phyloP scores from a whole-genome alignment of 228 moss, liverwort and hornwort species.

The Sphagnum fallax region DNA sequence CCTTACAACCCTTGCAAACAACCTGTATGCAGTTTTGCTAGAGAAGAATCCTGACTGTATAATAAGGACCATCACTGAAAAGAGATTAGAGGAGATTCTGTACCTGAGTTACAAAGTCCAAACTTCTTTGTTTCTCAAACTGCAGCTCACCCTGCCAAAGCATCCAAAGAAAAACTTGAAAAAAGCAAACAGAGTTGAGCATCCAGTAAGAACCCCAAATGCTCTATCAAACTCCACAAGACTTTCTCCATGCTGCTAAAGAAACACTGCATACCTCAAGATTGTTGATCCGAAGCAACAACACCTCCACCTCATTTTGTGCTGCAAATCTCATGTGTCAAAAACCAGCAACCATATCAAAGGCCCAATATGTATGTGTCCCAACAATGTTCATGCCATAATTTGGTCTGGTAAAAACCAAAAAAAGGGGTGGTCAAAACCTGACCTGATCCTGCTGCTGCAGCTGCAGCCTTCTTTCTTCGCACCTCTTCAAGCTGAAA shows the following conservation, averaged over 20 bases:
- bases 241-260: neutral
- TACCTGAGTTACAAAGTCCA: neutral
- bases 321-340: slow-evolving; percentile 24
- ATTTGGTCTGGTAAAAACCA: neutral
- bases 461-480: slow-evolving; percentile 56
- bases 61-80: too few species aligned
- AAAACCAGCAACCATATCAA: neutral
- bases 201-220: neutral
- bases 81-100: neutral
- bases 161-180: neutral
- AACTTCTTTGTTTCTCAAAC: neutral
- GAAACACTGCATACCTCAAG: slow-evolving; percentile 21
- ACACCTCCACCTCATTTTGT: slow-evolving; percentile 47
- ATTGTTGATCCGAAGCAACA: slow-evolving; percentile 36
- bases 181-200: neutral
- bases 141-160: neutral
- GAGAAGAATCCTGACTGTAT: too few species aligned
- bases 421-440: neutral
- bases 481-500: slow-evolving; percentile 55
- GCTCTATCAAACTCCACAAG: neutral
- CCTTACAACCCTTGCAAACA: too few species aligned
- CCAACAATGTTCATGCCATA: neutral
- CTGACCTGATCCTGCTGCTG: slow-evolving; percentile 25
- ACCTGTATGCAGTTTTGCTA: too few species aligned
- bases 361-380: neutral